phyloP scores from a whole-genome alignment of 148 eudicot species.

The Tetragonia tetragonoides region DNA sequence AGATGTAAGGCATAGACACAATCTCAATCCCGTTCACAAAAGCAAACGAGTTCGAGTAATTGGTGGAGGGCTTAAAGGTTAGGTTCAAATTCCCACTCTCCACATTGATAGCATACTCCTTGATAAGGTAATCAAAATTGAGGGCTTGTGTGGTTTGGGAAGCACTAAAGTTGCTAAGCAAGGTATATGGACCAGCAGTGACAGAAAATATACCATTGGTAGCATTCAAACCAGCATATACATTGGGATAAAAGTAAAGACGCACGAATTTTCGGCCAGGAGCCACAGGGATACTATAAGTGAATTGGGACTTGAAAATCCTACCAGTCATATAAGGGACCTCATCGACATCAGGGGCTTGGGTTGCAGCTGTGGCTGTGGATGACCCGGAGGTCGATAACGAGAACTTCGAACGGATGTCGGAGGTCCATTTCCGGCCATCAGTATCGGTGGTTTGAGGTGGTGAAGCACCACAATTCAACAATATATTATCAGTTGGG shows the following conservation, averaged over 20 bases:
- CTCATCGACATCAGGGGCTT: constrained; percentile 55
- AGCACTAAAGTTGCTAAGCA: constrained; percentile 84
- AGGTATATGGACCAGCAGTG: constrained; percentile 48
- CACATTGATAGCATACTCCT: constrained; percentile 68
- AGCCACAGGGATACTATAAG: constrained; percentile 68
- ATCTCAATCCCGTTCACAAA: constrained; percentile 92
- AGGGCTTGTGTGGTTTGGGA: constrained; percentile 64
- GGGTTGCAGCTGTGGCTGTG: constrained; percentile 45
- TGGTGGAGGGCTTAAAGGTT: constrained; percentile 64
- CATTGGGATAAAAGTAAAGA: constrained; percentile 68
- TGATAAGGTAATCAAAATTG: constrained; percentile 53
- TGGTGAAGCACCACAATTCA: constrained; percentile 66
- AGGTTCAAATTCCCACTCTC: constrained; percentile 41
- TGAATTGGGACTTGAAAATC: constrained; percentile 57
- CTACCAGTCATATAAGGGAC: constrained; percentile 85
- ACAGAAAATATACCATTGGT: constrained; percentile 66
- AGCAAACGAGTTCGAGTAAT: constrained; percentile 56
- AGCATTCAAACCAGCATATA: constrained; percentile 46
- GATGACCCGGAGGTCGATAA: constrained; percentile 36
- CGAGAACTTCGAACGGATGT: constrained; percentile 55
- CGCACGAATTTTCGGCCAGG: constrained; percentile 80
- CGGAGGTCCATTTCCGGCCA: constrained; percentile 70
- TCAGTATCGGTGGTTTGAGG: constrained; percentile 47
- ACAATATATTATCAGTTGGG: constrained; percentile 54
- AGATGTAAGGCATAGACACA: constrained; percentile 73